A percentile compares a stretch with the other conserved stretches of the same genome.
Conservation (phyloP, 140 eudicot genomes). For the Stevia rebaudiana region DNA sequence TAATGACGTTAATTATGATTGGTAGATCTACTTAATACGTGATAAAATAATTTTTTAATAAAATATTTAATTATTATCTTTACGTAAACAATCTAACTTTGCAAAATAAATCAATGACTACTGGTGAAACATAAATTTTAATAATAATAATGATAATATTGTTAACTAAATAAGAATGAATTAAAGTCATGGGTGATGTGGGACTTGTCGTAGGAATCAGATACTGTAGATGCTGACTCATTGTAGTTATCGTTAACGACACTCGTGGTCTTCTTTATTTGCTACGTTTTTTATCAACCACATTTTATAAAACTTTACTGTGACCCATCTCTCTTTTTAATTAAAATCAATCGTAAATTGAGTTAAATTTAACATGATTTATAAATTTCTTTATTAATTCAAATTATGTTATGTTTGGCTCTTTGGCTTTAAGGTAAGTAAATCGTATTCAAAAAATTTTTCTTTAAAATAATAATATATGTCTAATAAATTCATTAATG, state of each 20-base stretch:
- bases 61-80: not conserved
- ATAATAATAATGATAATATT: not conserved
- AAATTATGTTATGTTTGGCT: not conserved
- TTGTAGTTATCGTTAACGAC: conserved; percentile 19
- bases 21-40: not conserved
- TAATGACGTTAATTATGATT: conserved; percentile 10
- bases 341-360: no score
- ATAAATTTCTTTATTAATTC: not conserved
- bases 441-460: not conserved
- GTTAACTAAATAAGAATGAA: not conserved
- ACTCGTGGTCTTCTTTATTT: conserved; percentile 17
- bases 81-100: not conserved
- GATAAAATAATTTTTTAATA: not conserved
- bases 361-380: not conserved
- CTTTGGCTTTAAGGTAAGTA: not conserved
- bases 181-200: conserved; percentile 13
- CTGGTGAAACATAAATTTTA: not conserved
- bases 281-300: conserved; percentile 13
- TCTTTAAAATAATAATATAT: not conserved
- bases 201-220: not conserved
- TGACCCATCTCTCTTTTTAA: not conserved
- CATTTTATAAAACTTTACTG: not conserved
- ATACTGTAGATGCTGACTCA: conserved; percentile 26
- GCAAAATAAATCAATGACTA: not conserved
- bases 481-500: conserved; percentile 10